Conservation (phyloP, 805 yeast genomes). For the Saccharomycopsis oosterbeekiorum region DNA sequence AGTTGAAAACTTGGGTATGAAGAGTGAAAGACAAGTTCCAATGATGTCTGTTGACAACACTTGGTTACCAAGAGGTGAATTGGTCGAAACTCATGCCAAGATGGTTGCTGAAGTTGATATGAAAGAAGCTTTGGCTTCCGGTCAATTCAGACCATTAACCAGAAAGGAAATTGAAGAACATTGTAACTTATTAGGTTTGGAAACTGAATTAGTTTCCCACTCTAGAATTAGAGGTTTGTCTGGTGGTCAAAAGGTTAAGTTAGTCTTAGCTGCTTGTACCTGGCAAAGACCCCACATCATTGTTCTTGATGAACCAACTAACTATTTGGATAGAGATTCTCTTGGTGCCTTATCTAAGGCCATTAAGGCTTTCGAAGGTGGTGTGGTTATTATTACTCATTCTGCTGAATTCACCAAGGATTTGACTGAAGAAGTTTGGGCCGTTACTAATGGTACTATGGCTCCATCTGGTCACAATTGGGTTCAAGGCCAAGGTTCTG, state of each 20-base stretch:
- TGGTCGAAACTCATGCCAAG: constrained; percentile 95
- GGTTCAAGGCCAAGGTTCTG: constrained; percentile 99
- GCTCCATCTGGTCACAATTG: constrained; percentile 99
- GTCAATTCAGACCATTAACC: constrained; percentile 99
- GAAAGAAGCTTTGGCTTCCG: constrained; percentile 99
- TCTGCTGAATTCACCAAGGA: constrained; percentile 99
- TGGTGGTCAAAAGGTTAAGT: constrained; percentile 99
- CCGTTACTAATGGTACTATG: constrained; percentile 96
- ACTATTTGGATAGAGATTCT: constrained; percentile 98
- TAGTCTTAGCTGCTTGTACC: constrained; percentile 99
- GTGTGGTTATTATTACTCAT: constrained; percentile 99
- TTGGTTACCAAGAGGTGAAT: constrained; percentile 99
- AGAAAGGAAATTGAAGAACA: constrained; percentile 99
- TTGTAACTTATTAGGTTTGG: constrained; percentile 97
- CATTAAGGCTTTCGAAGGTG: constrained; percentile 97
- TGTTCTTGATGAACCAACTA: constrained; percentile 99
- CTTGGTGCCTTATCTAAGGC: constrained; percentile 99
- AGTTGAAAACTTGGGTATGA: constrained; percentile 99
- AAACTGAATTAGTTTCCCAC: constrained; percentile 98
- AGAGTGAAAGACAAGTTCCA: constrained; percentile 98
- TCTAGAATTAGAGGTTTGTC: constrained; percentile 99
- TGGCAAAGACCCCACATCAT: constrained; percentile 99
- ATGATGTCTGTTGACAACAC: constrained; percentile 99
- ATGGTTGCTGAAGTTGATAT: constrained; percentile 99
- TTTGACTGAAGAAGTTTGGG: constrained; percentile 99